Conservation (phyloP, 2,329 filamentous ascomycete genomes). For the Thermomyces lanuginosus region DNA sequence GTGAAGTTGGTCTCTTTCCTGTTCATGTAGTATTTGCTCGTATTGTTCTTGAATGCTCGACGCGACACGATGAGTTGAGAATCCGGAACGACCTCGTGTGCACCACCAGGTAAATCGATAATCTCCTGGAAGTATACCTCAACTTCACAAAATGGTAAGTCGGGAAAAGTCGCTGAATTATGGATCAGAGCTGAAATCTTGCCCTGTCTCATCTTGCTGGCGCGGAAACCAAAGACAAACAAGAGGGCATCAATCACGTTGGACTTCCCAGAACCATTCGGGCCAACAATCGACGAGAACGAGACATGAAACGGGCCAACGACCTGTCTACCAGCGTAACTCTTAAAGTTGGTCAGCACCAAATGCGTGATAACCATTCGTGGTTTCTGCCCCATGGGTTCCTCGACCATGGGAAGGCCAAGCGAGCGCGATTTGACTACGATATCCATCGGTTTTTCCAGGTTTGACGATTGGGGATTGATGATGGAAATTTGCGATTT, state of each 20-base stretch:
- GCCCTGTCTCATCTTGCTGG: conserved; percentile 97
- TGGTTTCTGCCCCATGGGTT: conserved; percentile 61
- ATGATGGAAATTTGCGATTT: conserved; percentile 43
- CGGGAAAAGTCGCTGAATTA: conserved; percentile 75
- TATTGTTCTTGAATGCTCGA: conserved; percentile 92
- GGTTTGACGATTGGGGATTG: conserved; percentile 56
- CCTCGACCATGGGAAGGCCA: conserved; percentile 46
- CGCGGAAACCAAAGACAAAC: conserved; percentile 97
- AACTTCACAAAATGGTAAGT: conserved; percentile 84
- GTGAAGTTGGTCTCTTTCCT: conserved; percentile 81
- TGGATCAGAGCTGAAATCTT: conserved; percentile 97
- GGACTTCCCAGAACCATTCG: conserved; percentile 95
- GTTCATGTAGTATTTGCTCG: conserved; percentile 97
- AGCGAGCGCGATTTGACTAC: conserved; percentile 69
- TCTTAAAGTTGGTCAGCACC: conserved; percentile 94
- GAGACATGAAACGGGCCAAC: conserved; percentile 94
- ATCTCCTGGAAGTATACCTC: conserved; percentile 95
- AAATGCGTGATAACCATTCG: conserved; percentile 88
- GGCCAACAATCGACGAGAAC: conserved; percentile 93
- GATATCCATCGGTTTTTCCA: conserved; percentile 89
- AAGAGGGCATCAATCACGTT: conserved; percentile 97
- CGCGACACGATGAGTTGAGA: conserved; percentile 79
- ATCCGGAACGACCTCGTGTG: conserved; percentile 60
- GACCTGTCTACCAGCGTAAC: conserved; percentile 86
- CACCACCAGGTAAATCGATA: conserved; percentile 65